Evolutionary conservation across 2,329 filamentous ascomycete species (phyloP), one percentile per base, ranked within the genome.

Genomic region (Pseudonectria buxi): DNA sequence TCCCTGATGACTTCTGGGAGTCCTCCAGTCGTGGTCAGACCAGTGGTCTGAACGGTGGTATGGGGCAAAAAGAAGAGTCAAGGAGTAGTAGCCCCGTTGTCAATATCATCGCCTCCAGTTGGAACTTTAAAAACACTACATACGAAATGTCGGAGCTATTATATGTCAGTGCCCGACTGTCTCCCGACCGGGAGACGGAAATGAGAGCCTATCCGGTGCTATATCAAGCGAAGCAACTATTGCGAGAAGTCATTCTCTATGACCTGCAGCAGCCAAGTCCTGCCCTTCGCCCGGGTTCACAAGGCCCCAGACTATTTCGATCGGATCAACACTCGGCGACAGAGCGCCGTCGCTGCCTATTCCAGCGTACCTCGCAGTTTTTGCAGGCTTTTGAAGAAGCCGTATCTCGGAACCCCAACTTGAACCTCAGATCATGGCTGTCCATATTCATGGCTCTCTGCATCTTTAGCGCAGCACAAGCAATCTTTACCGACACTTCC

Each of bases 1-100:
- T 72, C 36, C 62, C 70, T 24, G 74, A 78, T 44, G 64, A 63
- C 2, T 77, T 78, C 47, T 78, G 74, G 74, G 74, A 71, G 69
- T 71, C 67, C 12, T 71, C 73, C 31, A 67, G 74, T 42, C 53
- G 71, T 15, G 64, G 55, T 28, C 40, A 53, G n/a, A 43, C 40
- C 27, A 49, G 49, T 30, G 47, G 47, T n/a, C 35, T 47, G 16
- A 36, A 41, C 18, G 40, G 36, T 24, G 18, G 36, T 30, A 29
- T 36, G 13, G 40, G 39, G 10, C 41, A 39, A 12, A 47, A 50
- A 37, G 62, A 67, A 3, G 50, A 60, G 3, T 49, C 61, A 10
- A 59, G 64, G 10, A 58, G 63, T 18, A 56, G 68, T 6, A 70
- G 74, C 1, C 71, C 72, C 0, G 60, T 73, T 3, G 55, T 78